Percentiles rank a stretch among this genome's conserved stretches.
phyloP scores from a whole-genome alignment of 257 asterid species.

The Verbena officinalis region DNA sequence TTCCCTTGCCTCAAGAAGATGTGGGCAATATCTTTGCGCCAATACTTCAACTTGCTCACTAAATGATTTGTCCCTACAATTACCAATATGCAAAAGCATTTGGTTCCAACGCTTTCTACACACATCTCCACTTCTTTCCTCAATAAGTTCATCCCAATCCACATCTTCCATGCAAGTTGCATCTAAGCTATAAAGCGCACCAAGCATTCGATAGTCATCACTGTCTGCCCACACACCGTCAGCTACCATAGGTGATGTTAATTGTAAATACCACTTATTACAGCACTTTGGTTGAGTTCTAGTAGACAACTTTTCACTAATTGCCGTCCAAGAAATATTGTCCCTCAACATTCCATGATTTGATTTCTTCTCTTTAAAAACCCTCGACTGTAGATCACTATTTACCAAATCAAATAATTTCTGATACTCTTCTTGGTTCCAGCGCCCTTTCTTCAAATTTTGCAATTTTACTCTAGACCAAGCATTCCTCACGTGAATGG shows the following conservation, averaged over 20 bases:
- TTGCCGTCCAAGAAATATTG: constrained; percentile 49
- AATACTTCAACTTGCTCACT: constrained; percentile 57
- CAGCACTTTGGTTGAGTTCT: constrained; percentile 41
- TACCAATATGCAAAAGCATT: constrained; percentile 57
- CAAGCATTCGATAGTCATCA: constrained; percentile 50
- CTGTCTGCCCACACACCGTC: constrained; percentile 50
- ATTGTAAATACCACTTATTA: constrained; percentile 46
- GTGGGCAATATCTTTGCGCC: constrained; percentile 52
- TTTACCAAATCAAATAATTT: constrained; percentile 51
- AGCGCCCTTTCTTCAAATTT: constrained; percentile 40
- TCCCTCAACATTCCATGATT: constrained; percentile 58
- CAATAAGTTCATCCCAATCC: constrained; percentile 59
- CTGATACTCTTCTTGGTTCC: constrained; percentile 58
- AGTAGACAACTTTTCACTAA: constrained; percentile 47
- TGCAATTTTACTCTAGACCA: constrained; percentile 46
- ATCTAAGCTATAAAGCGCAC: constrained; percentile 42
- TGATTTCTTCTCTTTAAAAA: constrained; percentile 41
- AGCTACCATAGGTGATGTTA: constrained; percentile 51
- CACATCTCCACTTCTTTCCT: constrained; percentile 45
- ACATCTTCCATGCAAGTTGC: constrained; percentile 62
- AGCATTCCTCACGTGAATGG: constrained; percentile 48
- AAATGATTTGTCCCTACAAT: constrained; percentile 40
- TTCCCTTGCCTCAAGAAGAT: constrained; percentile 54
- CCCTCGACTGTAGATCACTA: constrained; percentile 39
- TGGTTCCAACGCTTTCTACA: constrained; percentile 61